phyloP scores from a whole-genome alignment of 495 filamentous ascomycete genomes.

The Neurospora tetraspora region DNA sequence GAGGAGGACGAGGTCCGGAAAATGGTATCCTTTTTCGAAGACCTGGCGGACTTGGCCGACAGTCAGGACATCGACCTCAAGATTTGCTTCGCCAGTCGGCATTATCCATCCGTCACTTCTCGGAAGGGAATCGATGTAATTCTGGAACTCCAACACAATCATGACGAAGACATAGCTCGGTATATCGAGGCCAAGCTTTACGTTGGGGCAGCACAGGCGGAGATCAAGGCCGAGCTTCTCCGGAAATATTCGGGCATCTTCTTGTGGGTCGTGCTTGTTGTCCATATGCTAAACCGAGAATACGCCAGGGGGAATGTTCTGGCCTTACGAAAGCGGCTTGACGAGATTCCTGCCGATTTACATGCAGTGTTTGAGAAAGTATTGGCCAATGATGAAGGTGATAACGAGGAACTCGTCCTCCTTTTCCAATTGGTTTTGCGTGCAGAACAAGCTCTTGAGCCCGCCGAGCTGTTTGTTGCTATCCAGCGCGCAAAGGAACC shows the following conservation, averaged over 20 bases:
- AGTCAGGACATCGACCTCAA: constrained; percentile 1
- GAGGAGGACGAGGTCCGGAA: constrained; percentile 19
- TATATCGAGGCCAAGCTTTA: constrained; percentile 7
- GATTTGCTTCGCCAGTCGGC: constrained; percentile 38
- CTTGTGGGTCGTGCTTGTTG: constrained; percentile 33
- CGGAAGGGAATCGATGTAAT: constrained; percentile 16
- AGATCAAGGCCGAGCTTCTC: constrained; percentile 18
- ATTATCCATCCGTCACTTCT: constrained; percentile 35
- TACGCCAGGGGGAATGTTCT: constrained; percentile 15
- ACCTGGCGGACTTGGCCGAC: constrained; percentile 11
- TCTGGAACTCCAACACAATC: constrained; percentile 7
- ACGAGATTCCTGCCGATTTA: constrained; percentile 18
- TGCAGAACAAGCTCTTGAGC: constrained; percentile 16
- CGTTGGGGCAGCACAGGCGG: constrained; percentile 12
- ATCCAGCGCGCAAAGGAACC: constrained; percentile 12
- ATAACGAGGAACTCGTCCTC: constrained; percentile 15
- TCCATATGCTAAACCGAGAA: constrained; percentile 31
- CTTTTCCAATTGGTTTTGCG: constrained; percentile 27
- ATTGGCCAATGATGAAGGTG: constrained; percentile 17
- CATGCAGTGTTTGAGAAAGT: constrained; percentile 22
- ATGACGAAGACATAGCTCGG: constrained; percentile 7
- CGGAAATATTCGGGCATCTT: constrained; percentile 32
- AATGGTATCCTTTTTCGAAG: constrained; percentile 23
- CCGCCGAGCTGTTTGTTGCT: constrained; percentile 25
- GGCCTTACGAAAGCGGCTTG: constrained; percentile 8